Percentiles rank a stretch among this genome's conserved stretches.
These are phyloP conservation scores for Nothophoma quercina DNA, from an alignment of 2,329 filamentous ascomycete genomes.

Conservation along the genomic window DNA sequence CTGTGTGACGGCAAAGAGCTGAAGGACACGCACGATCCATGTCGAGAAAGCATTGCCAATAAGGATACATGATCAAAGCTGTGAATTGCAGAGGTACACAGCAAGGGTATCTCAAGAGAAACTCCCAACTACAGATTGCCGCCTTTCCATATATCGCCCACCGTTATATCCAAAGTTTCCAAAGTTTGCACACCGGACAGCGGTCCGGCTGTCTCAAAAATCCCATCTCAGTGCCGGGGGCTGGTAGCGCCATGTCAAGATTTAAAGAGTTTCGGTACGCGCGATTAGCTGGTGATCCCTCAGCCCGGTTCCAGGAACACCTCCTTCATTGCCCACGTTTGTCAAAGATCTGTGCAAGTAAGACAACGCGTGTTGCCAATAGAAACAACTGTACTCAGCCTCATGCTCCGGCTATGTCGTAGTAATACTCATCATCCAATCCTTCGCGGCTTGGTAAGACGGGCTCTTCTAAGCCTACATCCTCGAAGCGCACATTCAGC, in stretches of 20 bases:
- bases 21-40: conserved; percentile 27
- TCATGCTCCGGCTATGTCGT: conserved; percentile 63
- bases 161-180: not conserved
- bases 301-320: conserved; percentile 2
- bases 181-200: conserved; percentile 8
- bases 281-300: not conserved
- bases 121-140: conserved; percentile 11
- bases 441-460: conserved; percentile 83
- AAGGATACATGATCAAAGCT: conserved; percentile 13
- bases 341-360: conserved; percentile 2
- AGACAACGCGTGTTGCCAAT: conserved; percentile 11
- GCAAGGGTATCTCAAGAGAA: conserved; percentile 41
- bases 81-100: conserved; percentile 27
- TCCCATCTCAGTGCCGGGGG: not conserved
- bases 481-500: conserved; percentile 89
- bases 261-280: conserved; percentile 8
- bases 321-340: conserved; percentile 1
- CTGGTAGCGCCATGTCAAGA: conserved; percentile 13
- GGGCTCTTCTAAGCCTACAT: conserved; percentile 73
- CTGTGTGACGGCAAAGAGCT: conserved; percentile 30
- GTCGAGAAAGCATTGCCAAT: conserved; percentile 13
- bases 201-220: not conserved
- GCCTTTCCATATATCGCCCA: not conserved
- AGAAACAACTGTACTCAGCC: conserved; percentile 11
- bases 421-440: conserved; percentile 92